A percentile compares a stretch with the other conserved stretches of the same genome.
phyloP scores from a whole-genome alignment of 441 rosid genomes.

The Codiaeum variegatum region DNA sequence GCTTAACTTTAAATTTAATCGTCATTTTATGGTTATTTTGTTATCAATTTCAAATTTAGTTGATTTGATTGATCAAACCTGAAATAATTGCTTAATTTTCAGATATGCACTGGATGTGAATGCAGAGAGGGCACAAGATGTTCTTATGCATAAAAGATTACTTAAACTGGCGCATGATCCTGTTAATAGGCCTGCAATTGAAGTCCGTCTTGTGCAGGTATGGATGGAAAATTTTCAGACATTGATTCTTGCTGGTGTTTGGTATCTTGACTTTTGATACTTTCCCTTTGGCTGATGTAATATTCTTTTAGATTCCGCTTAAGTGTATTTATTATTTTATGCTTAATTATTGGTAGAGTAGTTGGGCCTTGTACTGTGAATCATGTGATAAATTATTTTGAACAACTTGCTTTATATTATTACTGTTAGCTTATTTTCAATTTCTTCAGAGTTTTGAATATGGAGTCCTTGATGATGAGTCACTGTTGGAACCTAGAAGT shows the following conservation, averaged over 20 bases:
- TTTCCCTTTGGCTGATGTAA: conserved; percentile 11
- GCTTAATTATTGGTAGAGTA: conserved; percentile 23
- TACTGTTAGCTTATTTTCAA: not conserved
- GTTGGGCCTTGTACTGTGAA: not conserved
- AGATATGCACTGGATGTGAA: conserved; percentile 68
- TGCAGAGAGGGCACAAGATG: conserved; percentile 64
- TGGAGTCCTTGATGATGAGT: not conserved
- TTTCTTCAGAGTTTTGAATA: not conserved
- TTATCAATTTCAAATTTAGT: too few species aligned
- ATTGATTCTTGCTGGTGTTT: conserved; percentile 13
- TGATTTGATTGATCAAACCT: too few species aligned
- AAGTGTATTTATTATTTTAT: conserved; percentile 3
- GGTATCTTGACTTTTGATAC: conserved; percentile 18
- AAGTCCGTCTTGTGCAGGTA: conserved; percentile 64
- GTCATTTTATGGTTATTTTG: conserved; percentile 1
- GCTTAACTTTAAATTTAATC: not conserved
- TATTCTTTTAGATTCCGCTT: conserved; percentile 19
- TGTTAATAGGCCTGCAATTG: conserved; percentile 54
- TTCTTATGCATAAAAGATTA: conserved; percentile 62
- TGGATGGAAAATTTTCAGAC: conserved; percentile 6
- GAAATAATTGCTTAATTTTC: not conserved
- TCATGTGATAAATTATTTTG: conserved; percentile 5
- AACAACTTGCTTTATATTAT: conserved; percentile 5
- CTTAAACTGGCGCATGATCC: conserved; percentile 47
- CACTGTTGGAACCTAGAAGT: not conserved